These are phyloP conservation scores for Termitomyces sp. DNA, from an alignment of 768 basidiomycete genomes.

Conservation along the genomic window DNA sequence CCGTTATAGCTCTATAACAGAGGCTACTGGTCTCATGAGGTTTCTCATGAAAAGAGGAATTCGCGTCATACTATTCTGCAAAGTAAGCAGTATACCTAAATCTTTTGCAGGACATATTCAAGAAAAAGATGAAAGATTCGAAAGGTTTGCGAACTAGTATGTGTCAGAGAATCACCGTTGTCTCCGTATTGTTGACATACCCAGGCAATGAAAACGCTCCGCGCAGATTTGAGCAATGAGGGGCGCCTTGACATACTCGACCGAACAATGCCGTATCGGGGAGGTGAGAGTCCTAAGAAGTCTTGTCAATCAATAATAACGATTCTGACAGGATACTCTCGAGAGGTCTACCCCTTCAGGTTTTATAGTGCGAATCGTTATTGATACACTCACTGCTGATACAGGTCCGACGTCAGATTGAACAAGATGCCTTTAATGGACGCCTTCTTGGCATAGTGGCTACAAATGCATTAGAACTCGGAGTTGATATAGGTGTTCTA, in stretches of 20 bases:
- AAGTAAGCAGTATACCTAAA: constrained; percentile 35
- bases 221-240: constrained; percentile 63
- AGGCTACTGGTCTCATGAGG: constrained; percentile 69
- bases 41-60: constrained; percentile 80
- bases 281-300: constrained; percentile 38
- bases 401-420: constrained; percentile 78
- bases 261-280: constrained; percentile 77
- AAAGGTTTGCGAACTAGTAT: constrained; percentile 76
- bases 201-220: constrained; percentile 76
- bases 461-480: constrained; percentile 87
- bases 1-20: constrained; percentile 50
- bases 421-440: constrained; percentile 82
- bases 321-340: constrained; percentile 56
- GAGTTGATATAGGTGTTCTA: constrained; percentile 85
- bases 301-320: background rate
- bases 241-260: constrained; percentile 72
- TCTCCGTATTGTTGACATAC: background rate
- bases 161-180: constrained; percentile 10
- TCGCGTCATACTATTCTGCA: constrained; percentile 85
- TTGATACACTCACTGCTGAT: background rate
- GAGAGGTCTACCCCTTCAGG: constrained; percentile 36
- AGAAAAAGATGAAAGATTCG: constrained; percentile 46
- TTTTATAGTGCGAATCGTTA: background rate
- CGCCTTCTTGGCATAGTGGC: constrained; percentile 80
- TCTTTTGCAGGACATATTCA: background rate